Base-by-base conservation (phyloP, 495 filamentous ascomycete genomes). In the Niebla homalea region DNA sequence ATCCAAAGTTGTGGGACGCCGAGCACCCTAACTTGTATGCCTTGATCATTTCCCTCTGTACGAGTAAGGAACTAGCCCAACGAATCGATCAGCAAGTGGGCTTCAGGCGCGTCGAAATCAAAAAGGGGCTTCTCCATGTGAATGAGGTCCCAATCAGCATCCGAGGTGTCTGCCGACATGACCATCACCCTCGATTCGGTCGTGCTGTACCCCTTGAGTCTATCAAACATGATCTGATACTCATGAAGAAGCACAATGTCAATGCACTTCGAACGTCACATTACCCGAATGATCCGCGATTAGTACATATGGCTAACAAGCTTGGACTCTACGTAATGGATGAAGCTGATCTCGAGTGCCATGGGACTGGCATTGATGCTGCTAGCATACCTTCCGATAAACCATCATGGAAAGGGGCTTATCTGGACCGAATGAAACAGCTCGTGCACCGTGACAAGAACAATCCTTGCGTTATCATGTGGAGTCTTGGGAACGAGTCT, bases 241-340 rank as follows among this genome's bases (percentile, higher is more conserved):
- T 79, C 14, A 84, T 84, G 80, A 84, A 84, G 58, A 63, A 57
- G 5, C 75, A 83, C 60, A 84, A 83, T 35, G 69, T 84, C 61
- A 83, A 83, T 53, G 72, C 79, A 1, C 60, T 83, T 15, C 75
- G 79, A 1, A 79, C 75, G 49, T 77, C 71, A 25, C 79, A 83
- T 50, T 77, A 82, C 45, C 80, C 80, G 4, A 75, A 74, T 22
- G 68, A 81, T 50, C 70, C 74, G 1, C 60, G 60, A 22, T 65
- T 84, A 7, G 76, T 78, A 44, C 72, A 77, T n/a, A 60, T 85
- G 2, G 76, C 75, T 37, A 79, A 85, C 53, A 78, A 85, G 56
- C 61, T 85, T 25, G 83, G 83, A 0, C 64, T 87, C 26, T 85
- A 75, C 68, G 71, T 85, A 14, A 80, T 85, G 52, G 81, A 84